These are phyloP conservation scores for Kondoa malvinella DNA, from an alignment of 768 basidiomycete species.

Conservation along the genomic window DNA sequence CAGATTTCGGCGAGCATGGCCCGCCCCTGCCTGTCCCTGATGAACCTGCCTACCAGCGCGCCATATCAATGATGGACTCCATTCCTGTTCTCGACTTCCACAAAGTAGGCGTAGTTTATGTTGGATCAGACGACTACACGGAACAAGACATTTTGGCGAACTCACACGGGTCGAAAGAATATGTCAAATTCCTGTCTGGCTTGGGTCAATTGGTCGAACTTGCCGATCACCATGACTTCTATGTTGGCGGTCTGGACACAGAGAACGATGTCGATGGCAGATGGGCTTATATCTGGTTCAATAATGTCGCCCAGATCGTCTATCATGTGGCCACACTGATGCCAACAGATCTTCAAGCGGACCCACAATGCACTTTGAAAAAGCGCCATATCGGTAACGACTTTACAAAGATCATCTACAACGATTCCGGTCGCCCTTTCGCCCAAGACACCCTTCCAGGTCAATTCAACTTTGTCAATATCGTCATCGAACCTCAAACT, in stretches of 20 bases:
- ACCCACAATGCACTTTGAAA: conserved; percentile 61
- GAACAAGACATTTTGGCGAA: conserved; percentile 79
- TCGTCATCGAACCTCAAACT: conserved; percentile 87
- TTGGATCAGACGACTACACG: conserved; percentile 69
- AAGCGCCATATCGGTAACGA: conserved; percentile 96
- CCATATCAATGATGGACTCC: conserved; percentile 54
- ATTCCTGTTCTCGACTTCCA: conserved; percentile 93
- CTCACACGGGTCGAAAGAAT: conserved; percentile 80
- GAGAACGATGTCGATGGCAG: conserved; percentile 66
- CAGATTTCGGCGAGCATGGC: conserved; percentile 38
- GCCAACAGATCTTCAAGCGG: conserved; percentile 51
- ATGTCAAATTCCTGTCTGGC: conserved; percentile 78
- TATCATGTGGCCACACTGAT: conserved; percentile 96
- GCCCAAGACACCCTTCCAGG: conserved; percentile 79
- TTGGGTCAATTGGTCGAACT: conserved; percentile 74
- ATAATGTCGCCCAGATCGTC: conserved; percentile 84
- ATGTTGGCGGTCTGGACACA: conserved; percentile 76
- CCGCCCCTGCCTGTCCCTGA: conserved; percentile 38
- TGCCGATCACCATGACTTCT: conserved; percentile 49
- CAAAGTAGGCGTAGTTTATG: conserved; percentile 91
- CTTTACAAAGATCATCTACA: conserved; percentile 90
- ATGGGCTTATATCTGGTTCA: conserved; percentile 98
- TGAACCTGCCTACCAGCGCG: conserved; percentile 41
- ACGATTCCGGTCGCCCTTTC: conserved; percentile 81
- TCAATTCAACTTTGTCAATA: conserved; percentile 92